Evolutionary conservation across 2,329 filamentous ascomycete species (phyloP).

Genomic region (Ophiostoma sp.): DNA sequence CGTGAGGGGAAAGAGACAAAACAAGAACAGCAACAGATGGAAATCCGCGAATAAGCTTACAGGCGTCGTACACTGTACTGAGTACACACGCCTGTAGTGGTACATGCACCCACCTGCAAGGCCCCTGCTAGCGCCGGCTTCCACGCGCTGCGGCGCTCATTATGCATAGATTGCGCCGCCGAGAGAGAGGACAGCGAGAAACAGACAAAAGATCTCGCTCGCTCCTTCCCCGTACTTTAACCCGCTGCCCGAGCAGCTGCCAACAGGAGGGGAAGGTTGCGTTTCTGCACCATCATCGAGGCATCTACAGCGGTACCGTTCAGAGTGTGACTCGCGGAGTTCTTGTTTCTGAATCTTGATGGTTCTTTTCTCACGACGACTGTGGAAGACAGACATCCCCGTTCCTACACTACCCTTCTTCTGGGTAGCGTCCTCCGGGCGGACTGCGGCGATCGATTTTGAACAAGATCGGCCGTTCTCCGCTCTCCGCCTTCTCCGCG

Average conservation of each 20-base stretch:
- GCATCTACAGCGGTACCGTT: background rate
- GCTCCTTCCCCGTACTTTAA: background rate
- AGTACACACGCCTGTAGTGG: background rate
- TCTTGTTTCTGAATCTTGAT: background rate
- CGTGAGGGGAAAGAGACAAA: background rate
- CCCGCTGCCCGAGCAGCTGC: background rate
- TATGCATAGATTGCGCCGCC: conserved; percentile 14
- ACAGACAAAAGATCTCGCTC: background rate
- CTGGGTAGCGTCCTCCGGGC: conserved; percentile 12
- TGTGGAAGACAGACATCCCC: background rate
- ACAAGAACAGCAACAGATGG: background rate
- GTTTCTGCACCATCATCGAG: background rate
- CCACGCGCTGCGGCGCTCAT: background rate
- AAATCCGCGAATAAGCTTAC: conserved; percentile 1
- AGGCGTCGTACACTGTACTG: background rate
- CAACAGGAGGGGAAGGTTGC: background rate
- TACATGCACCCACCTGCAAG: background rate
- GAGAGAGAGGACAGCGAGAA: background rate
- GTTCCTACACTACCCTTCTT: conserved; percentile 9
- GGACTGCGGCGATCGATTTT: conserved; percentile 15
- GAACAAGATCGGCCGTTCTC: background rate
- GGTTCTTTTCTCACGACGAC: background rate
- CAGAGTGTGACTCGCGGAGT: too few relatives aligned
- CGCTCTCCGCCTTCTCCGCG: conserved; percentile 12
- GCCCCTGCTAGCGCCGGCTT: conserved; percentile 20